Percentiles rank a stretch among this genome's conserved stretches.
Evolutionary conservation across 352 stramenopile genomes (phyloP).

Genomic region (Phytophthora ramorum): DNA sequence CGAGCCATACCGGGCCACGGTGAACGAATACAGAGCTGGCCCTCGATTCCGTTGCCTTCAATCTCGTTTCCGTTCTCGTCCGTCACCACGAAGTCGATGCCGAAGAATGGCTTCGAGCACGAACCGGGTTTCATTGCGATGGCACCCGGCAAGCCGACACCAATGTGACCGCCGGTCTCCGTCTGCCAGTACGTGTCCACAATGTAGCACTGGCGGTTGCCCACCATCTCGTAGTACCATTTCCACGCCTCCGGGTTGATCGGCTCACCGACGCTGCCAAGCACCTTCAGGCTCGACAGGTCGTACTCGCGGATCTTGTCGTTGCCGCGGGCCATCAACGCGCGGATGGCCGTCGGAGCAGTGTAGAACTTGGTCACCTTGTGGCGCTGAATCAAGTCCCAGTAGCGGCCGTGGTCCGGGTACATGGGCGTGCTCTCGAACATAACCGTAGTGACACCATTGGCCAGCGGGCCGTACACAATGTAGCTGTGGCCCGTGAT

Average conservation of each 20-base stretch:
- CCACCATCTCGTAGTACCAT: constrained; percentile 96
- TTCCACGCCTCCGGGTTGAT: constrained; percentile 98
- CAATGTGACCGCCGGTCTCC: constrained; percentile 96
- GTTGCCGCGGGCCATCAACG: constrained; percentile 96
- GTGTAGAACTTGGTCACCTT: constrained; percentile 97
- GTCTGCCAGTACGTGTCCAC: constrained; percentile 99
- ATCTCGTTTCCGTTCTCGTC: constrained; percentile 91
- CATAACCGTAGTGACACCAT: constrained; percentile 97
- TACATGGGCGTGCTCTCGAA: constrained; percentile 98
- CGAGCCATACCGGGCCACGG: constrained; percentile 97
- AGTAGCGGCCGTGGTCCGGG: constrained; percentile 94
- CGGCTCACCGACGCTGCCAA: constrained; percentile 97
- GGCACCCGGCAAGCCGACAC: constrained; percentile 92
- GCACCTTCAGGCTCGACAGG: constrained; percentile 85
- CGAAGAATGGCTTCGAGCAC: constrained; percentile 96
- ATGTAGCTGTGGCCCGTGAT: constrained; percentile 98
- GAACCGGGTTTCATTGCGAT: constrained; percentile 91
- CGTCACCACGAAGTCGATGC: constrained; percentile 91
- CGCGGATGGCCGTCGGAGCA: constrained; percentile 95
- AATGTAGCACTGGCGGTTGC: constrained; percentile 87
- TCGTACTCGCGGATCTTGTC: constrained; percentile 84
- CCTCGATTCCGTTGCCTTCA: constrained; percentile 84
- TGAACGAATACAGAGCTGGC: constrained; percentile 95
- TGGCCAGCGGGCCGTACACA: constrained; percentile 97
- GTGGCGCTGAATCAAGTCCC: constrained; percentile 96